Conservation (phyloP, 108 stramenopile genomes). For the Stephanodiscus minutulus region DNA sequence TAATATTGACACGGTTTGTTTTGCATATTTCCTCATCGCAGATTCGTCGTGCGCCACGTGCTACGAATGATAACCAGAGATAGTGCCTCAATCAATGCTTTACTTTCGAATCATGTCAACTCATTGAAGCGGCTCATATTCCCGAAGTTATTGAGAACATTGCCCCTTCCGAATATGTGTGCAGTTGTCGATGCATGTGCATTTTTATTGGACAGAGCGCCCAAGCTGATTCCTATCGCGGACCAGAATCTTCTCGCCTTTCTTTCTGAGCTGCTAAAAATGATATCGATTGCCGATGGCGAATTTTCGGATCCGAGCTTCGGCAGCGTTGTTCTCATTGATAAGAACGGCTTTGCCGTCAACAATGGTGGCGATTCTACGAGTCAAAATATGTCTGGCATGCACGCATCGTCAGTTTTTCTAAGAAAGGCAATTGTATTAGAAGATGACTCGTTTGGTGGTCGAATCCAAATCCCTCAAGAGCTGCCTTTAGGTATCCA, state of each 20-base stretch:
- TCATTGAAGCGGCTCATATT: constrained; percentile 70
- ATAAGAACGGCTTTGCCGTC: constrained; percentile 79
- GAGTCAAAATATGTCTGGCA: constrained; percentile 7
- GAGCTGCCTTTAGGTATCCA: constrained; percentile 77
- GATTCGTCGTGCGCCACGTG: constrained; percentile 63
- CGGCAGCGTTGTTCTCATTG: constrained; percentile 59
- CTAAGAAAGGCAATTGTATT: constrained; percentile 58
- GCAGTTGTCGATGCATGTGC: constrained; percentile 74
- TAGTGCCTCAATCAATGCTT: constrained; percentile 20
- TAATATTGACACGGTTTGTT: constrained; percentile 1
- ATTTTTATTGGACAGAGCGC: constrained; percentile 62
- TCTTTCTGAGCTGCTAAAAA: constrained; percentile 79
- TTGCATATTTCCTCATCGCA: constrained; percentile 14
- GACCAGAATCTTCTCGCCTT: constrained; percentile 78
- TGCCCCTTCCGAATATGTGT: constrained; percentile 80
- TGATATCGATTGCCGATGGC: constrained; percentile 86
- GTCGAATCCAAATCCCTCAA: constrained; percentile 51
- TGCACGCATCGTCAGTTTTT: constrained; percentile 69
- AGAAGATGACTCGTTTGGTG: constrained; percentile 28
- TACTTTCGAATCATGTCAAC: constrained; percentile 24
- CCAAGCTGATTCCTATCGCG: constrained; percentile 56
- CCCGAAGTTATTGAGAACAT: constrained; percentile 65
- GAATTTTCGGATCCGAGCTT: constrained; percentile 75
- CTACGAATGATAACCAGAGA: constrained; percentile 43
- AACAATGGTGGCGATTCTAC: constrained; percentile 38